phyloP scores from a whole-genome alignment of 1,284 basidiomycete genomes.

The Coniferiporia weirii region DNA sequence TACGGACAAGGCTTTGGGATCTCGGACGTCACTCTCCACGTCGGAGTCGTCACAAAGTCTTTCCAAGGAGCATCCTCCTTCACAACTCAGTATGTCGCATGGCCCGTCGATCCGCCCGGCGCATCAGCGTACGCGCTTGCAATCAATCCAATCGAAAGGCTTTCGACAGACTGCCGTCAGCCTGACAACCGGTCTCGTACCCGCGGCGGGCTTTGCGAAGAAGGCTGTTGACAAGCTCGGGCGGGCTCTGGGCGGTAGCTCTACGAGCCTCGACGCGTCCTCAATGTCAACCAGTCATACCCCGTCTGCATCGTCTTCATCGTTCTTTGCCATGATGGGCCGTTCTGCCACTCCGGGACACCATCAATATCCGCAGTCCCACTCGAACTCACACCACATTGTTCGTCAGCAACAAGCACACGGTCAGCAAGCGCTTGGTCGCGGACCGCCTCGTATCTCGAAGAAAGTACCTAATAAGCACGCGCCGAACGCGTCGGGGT shows the following conservation, averaged over 20 bases:
- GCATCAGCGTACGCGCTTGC: constrained; percentile 15
- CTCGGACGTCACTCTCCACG: constrained; percentile 15
- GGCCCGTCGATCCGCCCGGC: constrained; percentile 10
- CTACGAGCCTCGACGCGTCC: constrained; percentile 30
- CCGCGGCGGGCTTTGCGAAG: constrained; percentile 54
- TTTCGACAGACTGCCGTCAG: constrained; percentile 51
- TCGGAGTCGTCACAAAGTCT: constrained; percentile 4
- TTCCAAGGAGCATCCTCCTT: background rate
- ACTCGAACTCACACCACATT: background rate
- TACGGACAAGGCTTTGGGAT: constrained; percentile 1
- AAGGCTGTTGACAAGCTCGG: constrained; percentile 72
- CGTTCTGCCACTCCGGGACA: background rate
- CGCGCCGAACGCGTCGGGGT: constrained; percentile 48
- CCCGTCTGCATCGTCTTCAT: constrained; percentile 25
- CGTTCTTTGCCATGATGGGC: constrained; percentile 6
- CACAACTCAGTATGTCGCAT: background rate
- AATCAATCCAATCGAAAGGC: constrained; percentile 14
- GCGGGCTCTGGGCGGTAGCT: constrained; percentile 43
- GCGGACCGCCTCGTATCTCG: background rate
- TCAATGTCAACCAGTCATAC: constrained; percentile 37
- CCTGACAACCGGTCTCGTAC: constrained; percentile 58
- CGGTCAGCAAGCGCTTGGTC: background rate
- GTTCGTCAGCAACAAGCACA: background rate
- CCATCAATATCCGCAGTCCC: background rate
- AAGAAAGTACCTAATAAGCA: constrained; percentile 12